These are phyloP conservation scores for Aspergillus sp. DNA, from an alignment of 2,329 filamentous ascomycete genomes.

Conservation along the genomic window DNA sequence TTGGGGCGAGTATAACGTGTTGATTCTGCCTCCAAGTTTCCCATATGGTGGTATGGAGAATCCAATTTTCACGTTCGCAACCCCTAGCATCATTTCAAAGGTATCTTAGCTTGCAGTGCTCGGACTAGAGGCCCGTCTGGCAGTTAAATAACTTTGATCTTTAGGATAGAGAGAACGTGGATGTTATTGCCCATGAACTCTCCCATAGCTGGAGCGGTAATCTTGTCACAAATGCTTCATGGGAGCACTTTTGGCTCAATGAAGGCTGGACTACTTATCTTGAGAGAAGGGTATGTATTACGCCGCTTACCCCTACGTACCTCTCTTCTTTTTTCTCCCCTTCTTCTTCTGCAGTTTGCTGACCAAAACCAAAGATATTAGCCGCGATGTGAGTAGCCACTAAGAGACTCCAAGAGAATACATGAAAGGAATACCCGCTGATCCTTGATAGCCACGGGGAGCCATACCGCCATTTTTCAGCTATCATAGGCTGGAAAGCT, in stretches of 20 bases:
- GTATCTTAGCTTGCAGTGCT: conserved; percentile 17
- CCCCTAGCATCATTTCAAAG: conserved; percentile 86
- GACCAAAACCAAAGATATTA: conserved; percentile 26
- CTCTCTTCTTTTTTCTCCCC: not conserved
- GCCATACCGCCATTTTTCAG: conserved; percentile 80
- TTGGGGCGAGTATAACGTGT: conserved; percentile 92
- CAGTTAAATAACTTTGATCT: not conserved
- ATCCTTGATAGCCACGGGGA: conserved; percentile 59
- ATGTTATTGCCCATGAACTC: conserved; percentile 87
- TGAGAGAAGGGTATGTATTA: conserved; percentile 57
- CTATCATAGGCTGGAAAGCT: conserved; percentile 92
- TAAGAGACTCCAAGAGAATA: not conserved
- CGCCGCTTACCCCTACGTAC: not conserved
- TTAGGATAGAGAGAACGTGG: conserved; percentile 73
- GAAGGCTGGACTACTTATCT: conserved; percentile 92
- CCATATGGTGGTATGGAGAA: conserved; percentile 83
- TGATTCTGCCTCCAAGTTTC: conserved; percentile 83
- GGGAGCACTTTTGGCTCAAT: conserved; percentile 53
- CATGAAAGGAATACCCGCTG: not conserved
- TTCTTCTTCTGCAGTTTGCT: conserved; percentile 5
- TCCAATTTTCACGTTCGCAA: conserved; percentile 89
- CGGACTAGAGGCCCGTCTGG: not conserved
- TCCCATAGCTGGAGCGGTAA: conserved; percentile 82
- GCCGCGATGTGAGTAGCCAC: conserved; percentile 28
- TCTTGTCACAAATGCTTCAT: conserved; percentile 46